Base-by-base conservation (phyloP, 2,329 filamentous ascomycete genomes). In the Cercospora berteroae region DNA sequence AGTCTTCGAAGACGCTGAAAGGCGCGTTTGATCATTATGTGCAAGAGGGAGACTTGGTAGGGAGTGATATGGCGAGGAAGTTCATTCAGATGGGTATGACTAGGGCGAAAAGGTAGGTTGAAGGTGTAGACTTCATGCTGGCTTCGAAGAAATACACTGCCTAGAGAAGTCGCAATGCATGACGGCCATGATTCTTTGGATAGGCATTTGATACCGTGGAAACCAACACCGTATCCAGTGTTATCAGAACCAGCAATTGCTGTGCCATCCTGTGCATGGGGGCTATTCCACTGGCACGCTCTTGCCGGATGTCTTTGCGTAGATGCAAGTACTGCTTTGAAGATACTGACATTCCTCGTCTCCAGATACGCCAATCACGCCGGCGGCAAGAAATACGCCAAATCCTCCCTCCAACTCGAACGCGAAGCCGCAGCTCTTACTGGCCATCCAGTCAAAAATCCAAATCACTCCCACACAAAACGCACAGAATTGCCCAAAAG, bases 21-120 rank as follows among this genome's bases (percentile, higher is more conserved):
- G 64, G 70, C 0, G 80, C 82, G 3, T 89, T 89, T 71, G 74
- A 83, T 13, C 77, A 79, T 9, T 89, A 87, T 72, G 79, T 84
- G n/a, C 73, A 74, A 1, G 72, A 80, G 6, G 79, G 78, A 3
- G 87, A 89, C 74, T 87, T 89, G 65, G 85, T 89, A 0, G 87
- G 88, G 10, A 88, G 88, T 80, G 87, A 89, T 65, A 89, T 89
- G 87, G 78, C 82, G 18, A 79, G 87, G 27, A 89, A 89, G 72
- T 89, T 88, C 71, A 81, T 89, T 6, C 86, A 89, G 75, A 89
- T 89, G 87, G 82, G 87, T 1, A 88, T 88, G 85, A 89, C 87
- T 20, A 77, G 87, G 16, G 83, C 86, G 2, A 86, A 67, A n/a
- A 65, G 66, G 66, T 67, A 67, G 27, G 65, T 64, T 29, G 25